phyloP scores from a whole-genome alignment of 768 basidiomycete genomes.

The Lentinus brumalis region DNA sequence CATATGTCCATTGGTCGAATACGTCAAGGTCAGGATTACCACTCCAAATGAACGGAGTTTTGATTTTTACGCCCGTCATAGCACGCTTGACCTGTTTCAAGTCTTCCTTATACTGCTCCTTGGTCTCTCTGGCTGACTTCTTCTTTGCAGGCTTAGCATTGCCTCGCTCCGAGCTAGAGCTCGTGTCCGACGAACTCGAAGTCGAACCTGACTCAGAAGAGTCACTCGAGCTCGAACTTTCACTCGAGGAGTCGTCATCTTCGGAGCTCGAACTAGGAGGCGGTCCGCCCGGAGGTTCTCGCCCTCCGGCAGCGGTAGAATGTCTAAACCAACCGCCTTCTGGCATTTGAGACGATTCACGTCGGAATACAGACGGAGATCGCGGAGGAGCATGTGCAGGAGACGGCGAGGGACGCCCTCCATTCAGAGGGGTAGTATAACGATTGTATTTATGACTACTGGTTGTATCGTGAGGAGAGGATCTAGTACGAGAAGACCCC shows the following conservation, averaged over 20 bases:
- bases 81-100: constrained; percentile 7
- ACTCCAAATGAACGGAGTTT: constrained; percentile 16
- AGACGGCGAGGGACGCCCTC: too few species aligned
- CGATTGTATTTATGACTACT: background rate
- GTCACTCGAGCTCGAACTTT: background rate
- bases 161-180: background rate
- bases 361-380: too few species aligned
- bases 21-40: constrained; percentile 20
- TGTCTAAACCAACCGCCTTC: background rate
- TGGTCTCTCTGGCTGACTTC: background rate
- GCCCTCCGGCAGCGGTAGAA: background rate
- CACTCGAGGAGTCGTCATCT: background rate
- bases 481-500: too few species aligned
- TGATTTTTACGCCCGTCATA: constrained; percentile 17
- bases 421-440: too few species aligned
- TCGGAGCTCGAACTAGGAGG: background rate
- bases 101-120: background rate
- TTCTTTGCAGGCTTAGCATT: background rate
- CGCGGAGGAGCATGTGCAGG: too few species aligned
- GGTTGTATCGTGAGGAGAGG: too few species aligned
- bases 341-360: background rate
- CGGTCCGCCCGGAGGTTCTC: background rate
- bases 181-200: too few species aligned
- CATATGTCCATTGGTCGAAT: constrained; percentile 17
- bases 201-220: too few species aligned